phyloP scores from a whole-genome alignment of 192 early-diverging fungal genomes.

The Coemansia sp. region DNA sequence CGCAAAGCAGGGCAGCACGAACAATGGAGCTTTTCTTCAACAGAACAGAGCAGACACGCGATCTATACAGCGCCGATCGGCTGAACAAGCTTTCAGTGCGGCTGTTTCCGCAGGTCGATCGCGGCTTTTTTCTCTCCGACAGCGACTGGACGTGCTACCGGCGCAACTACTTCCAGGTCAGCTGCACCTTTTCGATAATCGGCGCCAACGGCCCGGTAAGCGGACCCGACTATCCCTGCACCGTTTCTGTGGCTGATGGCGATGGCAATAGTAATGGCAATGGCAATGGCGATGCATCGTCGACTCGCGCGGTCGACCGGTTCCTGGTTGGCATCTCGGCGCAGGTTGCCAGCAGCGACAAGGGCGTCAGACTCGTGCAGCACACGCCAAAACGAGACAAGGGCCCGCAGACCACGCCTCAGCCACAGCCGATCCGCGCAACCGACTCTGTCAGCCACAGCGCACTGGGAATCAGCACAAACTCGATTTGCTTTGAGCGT shows the following conservation, averaged over 20 bases:
- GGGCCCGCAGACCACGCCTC: constrained; percentile 79
- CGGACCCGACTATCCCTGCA: constrained; percentile 63
- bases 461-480: constrained; percentile 26
- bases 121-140: constrained; percentile 89
- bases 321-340: constrained; percentile 82
- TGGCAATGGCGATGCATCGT: background rate
- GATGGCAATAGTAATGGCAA: constrained; percentile 8
- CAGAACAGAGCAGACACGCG: constrained; percentile 63
- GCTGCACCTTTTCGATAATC: constrained; percentile 36
- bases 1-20: constrained; percentile 11
- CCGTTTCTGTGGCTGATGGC: constrained; percentile 60
- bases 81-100: constrained; percentile 58
- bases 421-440: constrained; percentile 59
- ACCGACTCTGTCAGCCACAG: constrained; percentile 42
- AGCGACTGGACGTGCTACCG: constrained; percentile 94
- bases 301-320: constrained; percentile 56
- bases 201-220: constrained; percentile 43
- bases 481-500: constrained; percentile 81
- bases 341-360: constrained; percentile 68
- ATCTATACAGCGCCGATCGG: constrained; percentile 66
- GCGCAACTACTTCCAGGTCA: constrained; percentile 91
- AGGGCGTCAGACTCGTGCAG: constrained; percentile 80
- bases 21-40: constrained; percentile 66
- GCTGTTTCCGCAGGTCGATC: constrained; percentile 81
- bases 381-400: constrained; percentile 93